These are phyloP conservation scores for Euphrasia confusa DNA, from an alignment of 257 asterid genomes.

Conservation along the genomic window DNA sequence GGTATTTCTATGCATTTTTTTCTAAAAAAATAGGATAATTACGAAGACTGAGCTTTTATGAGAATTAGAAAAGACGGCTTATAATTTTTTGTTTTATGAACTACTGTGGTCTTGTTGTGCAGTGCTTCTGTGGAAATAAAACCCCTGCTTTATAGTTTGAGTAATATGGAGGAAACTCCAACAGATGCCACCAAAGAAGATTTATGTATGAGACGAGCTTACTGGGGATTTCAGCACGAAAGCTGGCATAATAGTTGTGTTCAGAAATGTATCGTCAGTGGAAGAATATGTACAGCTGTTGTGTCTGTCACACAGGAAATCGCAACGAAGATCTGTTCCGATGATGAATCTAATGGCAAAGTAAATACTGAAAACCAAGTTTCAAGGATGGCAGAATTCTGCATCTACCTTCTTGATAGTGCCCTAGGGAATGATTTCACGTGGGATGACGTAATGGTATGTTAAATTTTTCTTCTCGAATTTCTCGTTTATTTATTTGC, in stretches of 20 bases:
- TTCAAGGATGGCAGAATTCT: constrained; percentile 52
- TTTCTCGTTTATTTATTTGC: not conserved
- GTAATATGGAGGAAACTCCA: constrained; percentile 28
- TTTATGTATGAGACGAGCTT: constrained; percentile 31
- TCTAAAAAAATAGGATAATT: not conserved
- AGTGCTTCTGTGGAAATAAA: constrained; percentile 91
- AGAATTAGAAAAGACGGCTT: not conserved
- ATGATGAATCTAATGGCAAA: constrained; percentile 28
- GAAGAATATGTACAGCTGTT: constrained; percentile 56
- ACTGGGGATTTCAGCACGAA: constrained; percentile 63
- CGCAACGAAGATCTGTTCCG: constrained; percentile 42
- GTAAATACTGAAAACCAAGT: constrained; percentile 36
- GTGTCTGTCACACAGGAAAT: constrained; percentile 53
- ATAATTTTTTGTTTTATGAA: constrained; percentile 2
- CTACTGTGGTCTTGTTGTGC: constrained; percentile 24
- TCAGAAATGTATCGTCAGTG: constrained; percentile 52
- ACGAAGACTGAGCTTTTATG: not conserved
- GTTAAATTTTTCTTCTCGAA: constrained; percentile 27
- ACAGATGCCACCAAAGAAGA: constrained; percentile 32
- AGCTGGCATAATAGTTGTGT: constrained; percentile 62
- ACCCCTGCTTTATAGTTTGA: constrained; percentile 67
- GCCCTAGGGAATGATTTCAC: constrained; percentile 49
- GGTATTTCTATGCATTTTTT: no score
- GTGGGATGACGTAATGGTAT: constrained; percentile 77
- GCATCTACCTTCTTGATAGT: constrained; percentile 55